Evolutionary conservation across 495 filamentous ascomycete genomes (phyloP), one percentile per base, ranked within the genome.

Genomic region (Lepidopterella palustris): DNA sequence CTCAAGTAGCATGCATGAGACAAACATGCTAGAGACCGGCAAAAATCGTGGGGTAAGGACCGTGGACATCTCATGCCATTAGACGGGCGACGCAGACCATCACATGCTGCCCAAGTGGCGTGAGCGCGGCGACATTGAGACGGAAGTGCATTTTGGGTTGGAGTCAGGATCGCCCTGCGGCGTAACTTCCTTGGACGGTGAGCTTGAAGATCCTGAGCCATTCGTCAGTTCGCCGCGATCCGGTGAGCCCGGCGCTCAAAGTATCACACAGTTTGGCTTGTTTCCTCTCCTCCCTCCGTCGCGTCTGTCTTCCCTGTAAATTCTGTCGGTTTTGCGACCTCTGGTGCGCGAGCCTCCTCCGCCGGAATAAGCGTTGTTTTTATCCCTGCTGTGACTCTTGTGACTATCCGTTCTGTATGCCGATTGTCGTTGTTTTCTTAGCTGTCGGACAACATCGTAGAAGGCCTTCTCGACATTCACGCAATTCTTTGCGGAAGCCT

Each of bases 391-490:
- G 13, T 20, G 27, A 54, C 31, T 31, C 20, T 6, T 32, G 28
- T 21, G 21, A 8, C 51, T 54, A 10, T 28, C 51, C 6, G 20
- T 4, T 21, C 47, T 27, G 47, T 5, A 45, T 6, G 54, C 45
- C 35, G 60, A 57, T 24, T 63, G 61, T 23, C 67, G 39, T 45
- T 96, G 92, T 60, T 85, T 81, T 59, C 92, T 84, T 57, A 97
- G 76, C 68, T 91, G 87, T 57, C 95, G 81, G 23, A 98, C 93
- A 11, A 98, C 95, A 66, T 98, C 93, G 74, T 96, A 97, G 71
- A 98, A 98, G 2, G 93, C 95, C 78, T 92, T 96, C 70, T 98
- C 93, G 25, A 98, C 93, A 68, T 98, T 97, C 77, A 97, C 89
- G 78, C 93, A 97, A 69, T 96, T 96, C 78, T 97, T 97, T n/a